Conservation (phyloP, 768 basidiomycete genomes). For the Suillus spraguei region DNA sequence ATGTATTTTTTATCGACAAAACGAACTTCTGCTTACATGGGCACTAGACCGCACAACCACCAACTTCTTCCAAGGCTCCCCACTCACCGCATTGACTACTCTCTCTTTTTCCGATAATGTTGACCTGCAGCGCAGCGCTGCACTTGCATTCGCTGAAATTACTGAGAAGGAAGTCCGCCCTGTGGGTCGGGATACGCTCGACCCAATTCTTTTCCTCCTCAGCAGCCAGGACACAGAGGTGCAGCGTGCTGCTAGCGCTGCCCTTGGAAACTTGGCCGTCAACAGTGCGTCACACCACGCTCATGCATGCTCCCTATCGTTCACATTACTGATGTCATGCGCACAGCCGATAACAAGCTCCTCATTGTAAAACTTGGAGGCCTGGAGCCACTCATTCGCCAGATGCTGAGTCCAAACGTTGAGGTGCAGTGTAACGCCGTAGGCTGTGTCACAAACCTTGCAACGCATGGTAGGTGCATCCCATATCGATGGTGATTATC, state of each 20-base stretch:
- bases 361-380: constrained; percentile 98
- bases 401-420: constrained; percentile 98
- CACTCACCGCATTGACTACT: constrained; percentile 91
- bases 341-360: constrained; percentile 94
- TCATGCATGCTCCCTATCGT: constrained; percentile 18
- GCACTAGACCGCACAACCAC: constrained; percentile 91
- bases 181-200: constrained; percentile 95
- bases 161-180: constrained; percentile 99
- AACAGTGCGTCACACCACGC: constrained; percentile 70
- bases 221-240: constrained; percentile 99
- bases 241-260: constrained; percentile 96
- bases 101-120: constrained; percentile 99
- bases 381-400: constrained; percentile 95
- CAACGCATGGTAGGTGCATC: constrained; percentile 82
- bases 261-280: constrained; percentile 95
- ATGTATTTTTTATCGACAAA: constrained; percentile 29
- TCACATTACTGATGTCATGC: constrained; percentile 14
- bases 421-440: constrained; percentile 99
- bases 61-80: constrained; percentile 96
- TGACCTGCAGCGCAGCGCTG: constrained; percentile 96
- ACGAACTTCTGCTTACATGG: constrained; percentile 11
- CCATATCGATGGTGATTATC: constrained; percentile 10
- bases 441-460: constrained; percentile 97
- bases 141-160: constrained; percentile 98
- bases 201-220: constrained; percentile 96